Percentiles rank a stretch among this genome's conserved stretches.
Evolutionary conservation across 441 rosid genomes (phyloP).

Genomic region (Oxalis stricta): DNA sequence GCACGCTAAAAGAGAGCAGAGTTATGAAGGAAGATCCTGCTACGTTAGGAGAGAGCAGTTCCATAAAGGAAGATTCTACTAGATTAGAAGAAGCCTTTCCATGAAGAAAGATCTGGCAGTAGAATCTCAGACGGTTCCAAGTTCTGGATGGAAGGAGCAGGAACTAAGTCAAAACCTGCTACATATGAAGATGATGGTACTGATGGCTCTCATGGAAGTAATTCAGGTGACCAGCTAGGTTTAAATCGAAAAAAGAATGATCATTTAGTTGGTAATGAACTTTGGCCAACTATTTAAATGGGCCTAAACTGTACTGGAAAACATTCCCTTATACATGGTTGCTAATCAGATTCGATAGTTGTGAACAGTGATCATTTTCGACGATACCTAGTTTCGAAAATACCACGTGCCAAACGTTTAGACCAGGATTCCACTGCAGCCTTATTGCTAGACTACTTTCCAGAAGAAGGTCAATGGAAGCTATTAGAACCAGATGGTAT

Average conservation of each 20-base stretch:
- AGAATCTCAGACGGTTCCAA: slow-evolving; percentile 13
- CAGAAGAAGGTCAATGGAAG: slow-evolving; percentile 94
- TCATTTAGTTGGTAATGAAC: slow-evolving; percentile 22
- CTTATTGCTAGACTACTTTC: slow-evolving; percentile 70
- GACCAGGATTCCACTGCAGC: slow-evolving; percentile 67
- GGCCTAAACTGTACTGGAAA: slow-evolving; percentile 16
- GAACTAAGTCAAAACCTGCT: slow-evolving; percentile 11
- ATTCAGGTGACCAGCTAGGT: slow-evolving; percentile 2
- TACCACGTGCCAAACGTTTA: slow-evolving; percentile 32
- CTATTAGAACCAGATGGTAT: slow-evolving; percentile 51
- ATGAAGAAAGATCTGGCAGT: slow-evolving; percentile 5
- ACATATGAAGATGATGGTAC: slow-evolving; percentile 3
- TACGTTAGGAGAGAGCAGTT: slow-evolving; percentile 7
- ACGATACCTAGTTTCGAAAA: slow-evolving; percentile 36
- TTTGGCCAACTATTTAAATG: slow-evolving; percentile 18
- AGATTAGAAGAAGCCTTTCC: too few species aligned
- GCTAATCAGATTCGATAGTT: slow-evolving; percentile 20
- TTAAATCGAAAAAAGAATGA: slow-evolving; percentile 13
- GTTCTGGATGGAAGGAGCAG: slow-evolving; percentile 18
- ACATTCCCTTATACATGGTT: slow-evolving; percentile 22
- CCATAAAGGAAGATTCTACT: slow-evolving; percentile 19
- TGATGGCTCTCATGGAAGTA: slow-evolving; percentile 10
- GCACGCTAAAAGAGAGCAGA: slow-evolving; percentile 5
- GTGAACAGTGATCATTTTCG: slow-evolving; percentile 22
- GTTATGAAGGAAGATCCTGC: slow-evolving; percentile 19